Percentiles rank a stretch among this genome's conserved stretches.
These are phyloP conservation scores for Athelia psychrophila DNA, from an alignment of 1,284 basidiomycete genomes.

Conservation along the genomic window DNA sequence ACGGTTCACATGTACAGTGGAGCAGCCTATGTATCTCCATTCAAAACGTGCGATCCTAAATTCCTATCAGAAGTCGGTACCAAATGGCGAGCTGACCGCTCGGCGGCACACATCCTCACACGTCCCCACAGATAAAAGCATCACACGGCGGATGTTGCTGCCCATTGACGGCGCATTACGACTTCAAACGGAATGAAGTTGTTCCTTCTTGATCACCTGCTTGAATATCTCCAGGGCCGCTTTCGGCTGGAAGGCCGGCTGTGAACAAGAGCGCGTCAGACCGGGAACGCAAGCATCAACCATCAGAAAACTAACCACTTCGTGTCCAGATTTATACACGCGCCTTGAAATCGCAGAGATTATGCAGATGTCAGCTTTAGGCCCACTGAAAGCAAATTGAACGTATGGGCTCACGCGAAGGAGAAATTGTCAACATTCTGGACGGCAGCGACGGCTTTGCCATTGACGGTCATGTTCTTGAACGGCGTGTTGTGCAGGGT, in stretches of 20 bases:
- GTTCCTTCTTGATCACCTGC: conserved; percentile 48
- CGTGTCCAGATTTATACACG: conserved; percentile 54
- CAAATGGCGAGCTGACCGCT: no score
- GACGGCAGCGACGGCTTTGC: conserved; percentile 48
- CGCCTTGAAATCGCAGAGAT: conserved; percentile 41
- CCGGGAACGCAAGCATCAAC: neutral
- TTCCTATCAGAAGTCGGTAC: no score
- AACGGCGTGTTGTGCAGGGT: conserved; percentile 48
- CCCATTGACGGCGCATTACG: neutral
- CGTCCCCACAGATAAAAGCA: no score
- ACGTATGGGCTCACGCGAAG: neutral
- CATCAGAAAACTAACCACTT: conserved; percentile 43
- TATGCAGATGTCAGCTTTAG: no score
- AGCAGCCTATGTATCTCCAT: no score
- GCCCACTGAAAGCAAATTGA: no score
- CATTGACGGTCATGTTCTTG: conserved; percentile 47
- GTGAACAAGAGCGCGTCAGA: conserved; percentile 1
- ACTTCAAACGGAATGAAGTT: conserved; percentile 55
- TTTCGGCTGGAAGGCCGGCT: conserved; percentile 60
- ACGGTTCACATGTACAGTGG: no score
- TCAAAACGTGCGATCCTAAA: no score
- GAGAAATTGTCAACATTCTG: conserved; percentile 63
- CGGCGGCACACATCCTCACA: no score
- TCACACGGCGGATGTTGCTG: no score
- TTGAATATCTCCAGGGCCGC: conserved; percentile 55